Evolutionary conservation across 257 asterid genomes (phyloP), one percentile per base, ranked within the genome.

Genomic region (Lithospermum erythrorhizon): DNA sequence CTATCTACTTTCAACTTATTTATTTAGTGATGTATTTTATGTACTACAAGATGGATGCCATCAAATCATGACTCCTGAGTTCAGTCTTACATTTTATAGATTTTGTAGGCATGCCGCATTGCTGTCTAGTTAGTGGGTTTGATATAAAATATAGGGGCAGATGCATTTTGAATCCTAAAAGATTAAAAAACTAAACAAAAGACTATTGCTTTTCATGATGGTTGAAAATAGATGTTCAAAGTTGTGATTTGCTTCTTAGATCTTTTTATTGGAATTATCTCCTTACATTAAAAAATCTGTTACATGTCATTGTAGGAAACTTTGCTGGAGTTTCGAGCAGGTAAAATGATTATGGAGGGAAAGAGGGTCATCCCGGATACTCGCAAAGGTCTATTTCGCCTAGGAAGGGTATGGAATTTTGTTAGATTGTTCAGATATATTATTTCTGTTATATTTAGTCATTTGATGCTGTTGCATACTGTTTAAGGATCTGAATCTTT

Each of bases 271-370:
- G 45, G 45, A 17, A 56, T 16, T 20, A 53, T 15, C 16, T 53
- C 6, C 49, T 41, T 53, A 24, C 27, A 32, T 9, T 32, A 24
- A 27, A 52, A 35, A 62, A 23, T 60, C 23, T 53, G 53, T 58
- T 35, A 21, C 57, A 57, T 53, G 70, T 45, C 65, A 51, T 62
- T 76, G 61, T 81, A 93, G 98, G 89, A 83, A 27, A 77, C 76
- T 58, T 65, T 84, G 64, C 69, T 89, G 76, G 95, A 89, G 73
- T 93, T 93, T 65, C 95, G 94, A 57, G 97, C 96, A n/a, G 98
- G 98, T 57, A 93, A 83, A 83, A 89, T 93, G 98, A 82, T 66
- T 57, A 62, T 84, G 87, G 86, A 86, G 45, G 95, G 97, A 75
- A 75, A 81, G 61, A 79, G 81, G 24, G 98, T 89, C 57, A 48